Base-by-base conservation (phyloP, 306 rosid species). In the Fragaria nilgerrensis region DNA sequence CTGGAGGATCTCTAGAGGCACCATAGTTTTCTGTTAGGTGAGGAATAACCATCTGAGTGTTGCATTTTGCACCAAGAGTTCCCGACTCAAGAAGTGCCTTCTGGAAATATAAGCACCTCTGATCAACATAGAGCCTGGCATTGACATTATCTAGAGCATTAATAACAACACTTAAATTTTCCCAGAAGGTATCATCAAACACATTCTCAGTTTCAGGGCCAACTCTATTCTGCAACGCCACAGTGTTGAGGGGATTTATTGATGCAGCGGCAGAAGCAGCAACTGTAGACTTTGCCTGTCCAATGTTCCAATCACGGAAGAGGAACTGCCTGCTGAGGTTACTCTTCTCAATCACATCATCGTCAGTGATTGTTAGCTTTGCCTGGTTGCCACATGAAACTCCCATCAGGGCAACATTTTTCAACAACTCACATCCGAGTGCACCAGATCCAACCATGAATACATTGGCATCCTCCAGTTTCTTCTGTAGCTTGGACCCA, bases 21-120 rank as follows among this genome's bases (percentile, higher is more conserved):
- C 99, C 99, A 80, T 95, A 95, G 81, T 95, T 95, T 84, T 95
- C 99, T 73, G 99, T 92, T 59, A 95, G 86, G 86, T 88, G 97
- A 64, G 99, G 94, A 81, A 95, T 95, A 77, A 95, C 97, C 97
- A 92, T 92, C 83, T 95, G 99, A 37, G 97, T 95, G 89, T 92
- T 95, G 94, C 97, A 95, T 87, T 92, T 92, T 59, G 97, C 87
- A 70, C 99, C 99, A 81, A 95, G 97, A 58, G 99, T 95, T 48
- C 99, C 99, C 1, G 99, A 95, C 88, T 95, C 99, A 13, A 95
- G 93, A 87, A 95, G 99, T 37, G 99, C 90, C 86, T 95, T 95
- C 84, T 95, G 99, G 86, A 95, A 95, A 81, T 95, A 95, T 77
- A 95, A 81, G 87, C 99, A 95, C 72, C 99, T 87, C 87, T 95